Conservation (phyloP, 495 filamentous ascomycete genomes). For the Neurospora discreta region DNA sequence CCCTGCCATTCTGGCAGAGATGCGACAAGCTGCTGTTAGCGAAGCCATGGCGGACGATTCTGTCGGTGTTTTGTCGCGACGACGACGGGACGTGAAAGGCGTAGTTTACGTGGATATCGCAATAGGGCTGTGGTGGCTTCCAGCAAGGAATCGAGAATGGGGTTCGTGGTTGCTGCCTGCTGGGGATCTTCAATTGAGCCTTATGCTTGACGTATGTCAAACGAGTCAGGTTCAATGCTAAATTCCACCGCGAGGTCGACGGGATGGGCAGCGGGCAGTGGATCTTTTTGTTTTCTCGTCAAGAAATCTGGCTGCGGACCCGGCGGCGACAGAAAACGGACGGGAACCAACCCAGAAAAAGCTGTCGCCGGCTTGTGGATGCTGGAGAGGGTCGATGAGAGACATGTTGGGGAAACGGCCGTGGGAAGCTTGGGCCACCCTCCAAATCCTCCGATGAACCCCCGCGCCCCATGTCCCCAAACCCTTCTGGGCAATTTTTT, state of each 20-base stretch:
- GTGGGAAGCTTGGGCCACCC: neutral
- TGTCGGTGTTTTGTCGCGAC: neutral
- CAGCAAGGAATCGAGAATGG: neutral
- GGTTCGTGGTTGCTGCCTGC: neutral
- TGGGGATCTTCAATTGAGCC: neutral
- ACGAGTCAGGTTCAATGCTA: neutral
- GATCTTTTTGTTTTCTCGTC: neutral
- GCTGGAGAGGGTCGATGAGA: neutral
- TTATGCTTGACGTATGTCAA: neutral
- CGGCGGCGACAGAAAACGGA: neutral
- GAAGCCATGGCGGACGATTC: conserved; percentile 35
- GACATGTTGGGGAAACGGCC: conserved; percentile 1
- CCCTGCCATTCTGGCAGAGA: conserved; percentile 37
- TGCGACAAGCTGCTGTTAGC: conserved; percentile 35
- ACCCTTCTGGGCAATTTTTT: neutral
- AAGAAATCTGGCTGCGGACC: neutral
- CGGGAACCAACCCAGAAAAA: neutral
- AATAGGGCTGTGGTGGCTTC: neutral
- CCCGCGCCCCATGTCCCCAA: neutral
- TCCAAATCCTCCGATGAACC: neutral
- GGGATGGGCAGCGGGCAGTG: neutral
- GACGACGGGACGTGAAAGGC: neutral
- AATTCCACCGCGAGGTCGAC: neutral
- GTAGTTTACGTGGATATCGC: neutral
- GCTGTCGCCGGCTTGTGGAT: neutral